These are phyloP conservation scores for Rhodamnia argentea DNA, from an alignment of 345 rosid genomes.

Conservation along the genomic window DNA sequence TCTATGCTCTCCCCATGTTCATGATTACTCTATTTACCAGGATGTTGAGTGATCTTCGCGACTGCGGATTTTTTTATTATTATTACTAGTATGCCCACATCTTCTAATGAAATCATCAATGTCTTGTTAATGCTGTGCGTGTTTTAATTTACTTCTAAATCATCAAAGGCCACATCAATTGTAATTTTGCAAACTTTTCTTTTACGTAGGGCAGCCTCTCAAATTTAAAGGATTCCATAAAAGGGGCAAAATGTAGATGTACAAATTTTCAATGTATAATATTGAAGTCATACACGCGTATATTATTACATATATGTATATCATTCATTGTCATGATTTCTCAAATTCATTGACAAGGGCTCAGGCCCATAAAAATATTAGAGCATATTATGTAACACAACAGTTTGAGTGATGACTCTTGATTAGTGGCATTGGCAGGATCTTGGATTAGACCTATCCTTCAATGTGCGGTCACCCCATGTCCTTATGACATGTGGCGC, in stretches of 20 bases:
- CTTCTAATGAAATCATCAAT: not conserved
- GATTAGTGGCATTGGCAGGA: too few relatives aligned
- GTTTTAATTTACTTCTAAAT: not conserved
- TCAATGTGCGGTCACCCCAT: too few relatives aligned
- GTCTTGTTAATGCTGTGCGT: not conserved
- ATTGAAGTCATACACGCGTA: too few relatives aligned
- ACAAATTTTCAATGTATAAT: not conserved
- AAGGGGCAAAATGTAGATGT: fast-evolving
- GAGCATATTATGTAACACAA: too few relatives aligned
- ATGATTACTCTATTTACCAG: not conserved
- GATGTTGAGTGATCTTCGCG: not conserved
- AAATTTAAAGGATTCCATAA: not conserved
- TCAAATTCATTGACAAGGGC: not conserved
- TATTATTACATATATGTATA: too few relatives aligned
- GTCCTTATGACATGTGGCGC: too few relatives aligned
- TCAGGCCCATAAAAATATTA: not conserved
- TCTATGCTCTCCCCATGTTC: not conserved
- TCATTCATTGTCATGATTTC: fast-evolving
- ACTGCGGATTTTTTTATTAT: not conserved
- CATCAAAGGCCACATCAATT: not conserved
- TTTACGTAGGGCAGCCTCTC: not conserved
- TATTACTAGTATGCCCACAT: not conserved
- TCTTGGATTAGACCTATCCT: too few relatives aligned
- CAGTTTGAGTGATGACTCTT: too few relatives aligned
- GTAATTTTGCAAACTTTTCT: not conserved